phyloP scores from a whole-genome alignment of 805 yeast species.

The Suhomyces sp. region DNA sequence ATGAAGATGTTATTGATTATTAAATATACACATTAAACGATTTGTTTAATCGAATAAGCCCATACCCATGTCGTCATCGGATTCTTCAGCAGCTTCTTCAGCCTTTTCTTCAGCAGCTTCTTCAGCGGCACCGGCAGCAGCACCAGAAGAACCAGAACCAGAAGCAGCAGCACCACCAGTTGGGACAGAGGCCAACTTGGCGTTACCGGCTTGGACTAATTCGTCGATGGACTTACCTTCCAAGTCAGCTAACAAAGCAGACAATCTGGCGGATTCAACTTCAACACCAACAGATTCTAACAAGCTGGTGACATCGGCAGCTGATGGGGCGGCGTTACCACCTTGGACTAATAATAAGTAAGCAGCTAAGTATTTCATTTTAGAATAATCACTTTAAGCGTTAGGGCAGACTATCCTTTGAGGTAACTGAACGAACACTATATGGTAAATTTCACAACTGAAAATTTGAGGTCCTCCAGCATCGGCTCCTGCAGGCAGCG shows the following conservation, averaged over 20 bases:
- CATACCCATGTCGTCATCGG: slow-evolving; percentile 80
- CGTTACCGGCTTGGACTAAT: slow-evolving; percentile 90
- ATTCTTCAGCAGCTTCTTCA: slow-evolving; percentile 62
- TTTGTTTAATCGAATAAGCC: slow-evolving; percentile 91
- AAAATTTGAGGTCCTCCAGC: slow-evolving; percentile 1
- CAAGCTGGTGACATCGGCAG: slow-evolving; percentile 83
- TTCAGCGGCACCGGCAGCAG: slow-evolving; percentile 68
- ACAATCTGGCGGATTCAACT: slow-evolving; percentile 84
- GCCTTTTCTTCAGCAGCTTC: slow-evolving; percentile 67
- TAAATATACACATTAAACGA: background rate
- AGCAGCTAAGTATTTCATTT: slow-evolving; percentile 98
- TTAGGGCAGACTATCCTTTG: slow-evolving; percentile 80
- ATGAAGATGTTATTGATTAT: background rate
- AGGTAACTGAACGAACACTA: background rate
- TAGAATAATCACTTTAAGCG: slow-evolving; percentile 81
- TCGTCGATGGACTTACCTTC: slow-evolving; percentile 92
- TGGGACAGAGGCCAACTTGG: slow-evolving; percentile 97
- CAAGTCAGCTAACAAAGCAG: slow-evolving; percentile 75
- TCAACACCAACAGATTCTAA: slow-evolving; percentile 95
- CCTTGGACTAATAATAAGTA: slow-evolving; percentile 97
- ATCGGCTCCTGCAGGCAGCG: background rate
- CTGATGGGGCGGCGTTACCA: slow-evolving; percentile 93
- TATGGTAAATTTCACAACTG: background rate
- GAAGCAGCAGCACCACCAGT: slow-evolving; percentile 95
- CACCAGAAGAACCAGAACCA: slow-evolving; percentile 67